Base-by-base conservation (phyloP, 1,284 basidiomycete species). In the Ganoderma sinense region DNA sequence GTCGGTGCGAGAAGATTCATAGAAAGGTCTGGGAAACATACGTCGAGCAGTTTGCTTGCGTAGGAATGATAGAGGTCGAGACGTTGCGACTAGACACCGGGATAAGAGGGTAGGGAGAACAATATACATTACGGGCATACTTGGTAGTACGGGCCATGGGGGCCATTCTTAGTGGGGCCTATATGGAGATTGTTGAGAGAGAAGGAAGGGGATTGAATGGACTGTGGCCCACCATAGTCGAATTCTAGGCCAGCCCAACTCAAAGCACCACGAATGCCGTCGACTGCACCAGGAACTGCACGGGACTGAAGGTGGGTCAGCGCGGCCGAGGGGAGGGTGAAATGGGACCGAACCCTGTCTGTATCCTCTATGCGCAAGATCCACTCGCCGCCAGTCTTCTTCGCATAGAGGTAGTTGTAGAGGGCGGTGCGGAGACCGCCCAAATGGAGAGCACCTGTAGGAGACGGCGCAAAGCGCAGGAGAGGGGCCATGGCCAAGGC, bases 371-470 rank as follows among this genome's bases (percentile, higher is more conserved):
- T 92, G 45, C 98, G 86, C 70, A 99, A 83, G 43, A 98, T 89
- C 94, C 95, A 98, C 77, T 92, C 92, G 1, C 97, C 97, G 2
- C 89, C 89, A 36, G 89, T 85, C 77, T 94, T 95, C 74, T 88
- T 88, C 1, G 97, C 94, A 69, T 94, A 91, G 0, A 99, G 83
- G 77, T 98, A 89, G 79, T 99, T 99, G 83, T 97, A 97, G 4
- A 99, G 85, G 0, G 97, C 98, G 62, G 97, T 99, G 23, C 98
- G 85, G n/a, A 99, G 88, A 0, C 98, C 97, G 1, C 97, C 97
- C 0, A 99, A 90, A 81, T 99, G 97, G 1, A 99, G 85, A 60
- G 92, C 88, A 2, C 98, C 97, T 0, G 98, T 99, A 0, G 98
- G 98, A 0, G 97, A 99, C 0, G 98, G 97, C 0, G 97, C 97